Percentiles rank a stretch among this genome's conserved stretches.
Conservation (phyloP, 768 basidiomycete species). For the Naganishia onofrii region DNA sequence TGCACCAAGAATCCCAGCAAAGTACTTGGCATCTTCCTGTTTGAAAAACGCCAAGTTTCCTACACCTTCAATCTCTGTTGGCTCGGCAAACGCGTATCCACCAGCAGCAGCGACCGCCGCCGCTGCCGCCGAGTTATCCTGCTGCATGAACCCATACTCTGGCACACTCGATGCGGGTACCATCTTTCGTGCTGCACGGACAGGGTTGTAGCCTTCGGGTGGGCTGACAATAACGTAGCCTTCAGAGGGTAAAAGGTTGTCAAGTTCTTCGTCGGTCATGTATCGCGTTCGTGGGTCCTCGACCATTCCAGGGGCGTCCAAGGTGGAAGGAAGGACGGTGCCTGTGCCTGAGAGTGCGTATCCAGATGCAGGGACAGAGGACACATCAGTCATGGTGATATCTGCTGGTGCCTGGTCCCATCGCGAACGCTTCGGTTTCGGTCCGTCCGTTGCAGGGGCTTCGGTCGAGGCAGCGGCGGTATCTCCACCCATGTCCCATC, state of each 20-base stretch:
- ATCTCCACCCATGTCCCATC: constrained; percentile 75
- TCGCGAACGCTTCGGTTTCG: constrained; percentile 71
- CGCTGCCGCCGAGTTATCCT: constrained; percentile 81
- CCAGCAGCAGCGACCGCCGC: constrained; percentile 84
- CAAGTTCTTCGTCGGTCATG: constrained; percentile 91
- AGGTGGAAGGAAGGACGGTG: constrained; percentile 27
- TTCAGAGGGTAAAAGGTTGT: constrained; percentile 71
- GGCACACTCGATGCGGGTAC: constrained; percentile 56
- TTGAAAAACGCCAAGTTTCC: constrained; percentile 98
- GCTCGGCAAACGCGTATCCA: constrained; percentile 74
- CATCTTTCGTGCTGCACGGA: constrained; percentile 61
- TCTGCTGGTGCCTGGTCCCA: constrained; percentile 82
- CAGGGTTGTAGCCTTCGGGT: constrained; percentile 86
- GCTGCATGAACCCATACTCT: constrained; percentile 86
- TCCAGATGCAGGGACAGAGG: constrained; percentile 48
- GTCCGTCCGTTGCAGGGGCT: constrained; percentile 63
- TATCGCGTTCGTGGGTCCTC: constrained; percentile 96
- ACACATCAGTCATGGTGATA: constrained; percentile 29
- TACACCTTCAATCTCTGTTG: constrained; percentile 96
- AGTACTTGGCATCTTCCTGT: constrained; percentile 95
- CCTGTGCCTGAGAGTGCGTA: constrained; percentile 24
- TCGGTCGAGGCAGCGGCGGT: constrained; percentile 50
- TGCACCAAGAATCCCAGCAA: constrained; percentile 72
- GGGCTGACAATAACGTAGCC: constrained; percentile 92
- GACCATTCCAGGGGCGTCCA: constrained; percentile 38